These are phyloP conservation scores for Hanseniaspora lindneri DNA, from an alignment of 805 yeast species.

Conservation along the genomic window DNA sequence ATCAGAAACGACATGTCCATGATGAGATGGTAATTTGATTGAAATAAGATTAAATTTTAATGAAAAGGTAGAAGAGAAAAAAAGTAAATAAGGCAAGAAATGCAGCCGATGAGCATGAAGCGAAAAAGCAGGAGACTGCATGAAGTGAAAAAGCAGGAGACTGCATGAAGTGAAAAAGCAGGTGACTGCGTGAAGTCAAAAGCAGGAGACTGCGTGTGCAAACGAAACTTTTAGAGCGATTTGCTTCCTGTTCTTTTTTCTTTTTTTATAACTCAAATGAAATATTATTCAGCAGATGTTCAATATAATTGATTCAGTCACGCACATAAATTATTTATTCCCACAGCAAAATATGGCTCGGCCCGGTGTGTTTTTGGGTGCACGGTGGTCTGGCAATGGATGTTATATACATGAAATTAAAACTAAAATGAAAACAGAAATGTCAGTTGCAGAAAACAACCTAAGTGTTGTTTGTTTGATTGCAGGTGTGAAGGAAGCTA, in stretches of 20 bases:
- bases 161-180: too few species aligned
- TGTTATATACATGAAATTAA: background rate
- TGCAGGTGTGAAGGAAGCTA: background rate
- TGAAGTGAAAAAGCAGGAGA: too few species aligned
- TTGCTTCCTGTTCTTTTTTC: background rate
- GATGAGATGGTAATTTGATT: slow-evolving; percentile 56
- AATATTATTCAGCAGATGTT: background rate
- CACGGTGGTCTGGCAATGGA: too few species aligned
- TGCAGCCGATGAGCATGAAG: too few species aligned
- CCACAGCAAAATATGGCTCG: background rate
- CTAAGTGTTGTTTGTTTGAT: too few species aligned
- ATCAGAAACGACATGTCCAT: slow-evolving; percentile 79
- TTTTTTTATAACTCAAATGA: background rate
- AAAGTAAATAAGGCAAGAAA: background rate
- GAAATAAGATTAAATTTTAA: background rate
- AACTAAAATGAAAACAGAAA: too few species aligned
- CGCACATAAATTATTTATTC: background rate
- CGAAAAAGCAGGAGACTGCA: too few species aligned
- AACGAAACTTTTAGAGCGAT: background rate
- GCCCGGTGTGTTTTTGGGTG: too few species aligned
- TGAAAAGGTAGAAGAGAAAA: background rate
- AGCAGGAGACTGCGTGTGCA: background rate
- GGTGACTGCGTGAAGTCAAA: too few species aligned
- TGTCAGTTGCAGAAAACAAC: too few species aligned
- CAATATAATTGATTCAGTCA: background rate